Evolutionary conservation across 176 grass and related monocot species (phyloP), one percentile per base, ranked within the genome.

Genomic region (Poa pratensis): DNA sequence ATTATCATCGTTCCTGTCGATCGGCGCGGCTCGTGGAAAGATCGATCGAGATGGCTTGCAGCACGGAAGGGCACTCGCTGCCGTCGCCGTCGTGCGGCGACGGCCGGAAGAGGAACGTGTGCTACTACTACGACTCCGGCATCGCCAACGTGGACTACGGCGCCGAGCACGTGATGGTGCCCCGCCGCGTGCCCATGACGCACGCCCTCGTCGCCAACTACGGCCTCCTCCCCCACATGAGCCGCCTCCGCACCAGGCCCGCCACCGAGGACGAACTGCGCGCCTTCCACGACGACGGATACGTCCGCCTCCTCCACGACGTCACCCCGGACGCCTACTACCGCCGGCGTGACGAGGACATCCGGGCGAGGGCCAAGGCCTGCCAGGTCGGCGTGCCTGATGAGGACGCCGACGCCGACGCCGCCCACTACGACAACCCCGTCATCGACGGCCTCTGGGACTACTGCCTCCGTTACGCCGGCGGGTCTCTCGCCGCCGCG

Each of bases 91-190:
- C 80, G 54, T 86, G 80, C 69, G 27, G 20, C 50, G 94, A 94
- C 72, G 92, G 42, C 37, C 48, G 20, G 77, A 92, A 89, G 90
- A 86, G 92, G 23, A 81, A 78, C 35, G 94, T 97, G 18, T 92
- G 91, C 69, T 94, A 97, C 83, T 97, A 92, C 90, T 90, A 92
- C 69, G 94, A 97, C 57, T 17, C 80, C 3, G 76, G 82, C 30
- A 82, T 93, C 46, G 81, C 91, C n/a, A 86, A 86, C 70, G 80
- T 76, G 32, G 89, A 91, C 84, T 96, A 93, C 82, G 89, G 89
- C 23, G 17, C 81, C 22, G 69, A 77, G 3, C 91, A 96, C 83
- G 15, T n/a, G 14, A 96, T 96, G 90, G 92, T 89, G 80, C 89
- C 94, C 7, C 81, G 87, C 62, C 86, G 89, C 45, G 88, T 93